Evolutionary conservation across 768 basidiomycete species (phyloP), one percentile per base, ranked within the genome.

Genomic region (Boletus speciosus): DNA sequence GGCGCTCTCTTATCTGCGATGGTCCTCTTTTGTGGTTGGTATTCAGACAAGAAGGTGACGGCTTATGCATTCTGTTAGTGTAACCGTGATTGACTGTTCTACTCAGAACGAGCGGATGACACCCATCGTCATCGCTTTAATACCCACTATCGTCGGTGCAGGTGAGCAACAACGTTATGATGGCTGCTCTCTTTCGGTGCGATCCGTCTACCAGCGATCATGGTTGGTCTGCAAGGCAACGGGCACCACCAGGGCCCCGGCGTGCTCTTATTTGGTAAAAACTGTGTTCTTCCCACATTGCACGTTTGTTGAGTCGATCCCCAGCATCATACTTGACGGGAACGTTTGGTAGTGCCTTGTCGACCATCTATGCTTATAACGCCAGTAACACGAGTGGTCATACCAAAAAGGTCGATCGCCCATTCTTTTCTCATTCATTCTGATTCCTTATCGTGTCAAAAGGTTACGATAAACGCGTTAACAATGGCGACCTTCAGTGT

Each of bases 301-400:
- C 37, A 32, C 38, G 19, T 49, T n/a, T 47, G 37, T 31, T 52
- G 42, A 52, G 43, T 34, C 29, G 23, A 36, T n/a, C 21, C 23
- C 14, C 51, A 83, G 82, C 73, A 34, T 70, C 71, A 10, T 82
- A 82, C 52, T 65, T 82, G 31, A 71, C 76, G 29, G 74, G 76
- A n/a, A 80, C 81, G 3, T 86, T 82, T 51, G 83, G 83, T 6
- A 81, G 80, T 47, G 79, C 81, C 0, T 66, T 86, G 10, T 79
- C 83, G 0, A 76, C 79, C 0, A 73, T 85, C 11, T 85, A 85
- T 52, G 82, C 84, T 0, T 85, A 82, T 59, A 84, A 85, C 49
- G 81, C 83, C 7, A 79, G 79, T 49, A 85, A 86, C 64, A 85
- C 80, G 0, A 78, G 78, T 34, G 83, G 83, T 0, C 81, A 84